phyloP scores from a whole-genome alignment of 2,329 filamentous ascomycete genomes.

The Venturia nashicola region DNA sequence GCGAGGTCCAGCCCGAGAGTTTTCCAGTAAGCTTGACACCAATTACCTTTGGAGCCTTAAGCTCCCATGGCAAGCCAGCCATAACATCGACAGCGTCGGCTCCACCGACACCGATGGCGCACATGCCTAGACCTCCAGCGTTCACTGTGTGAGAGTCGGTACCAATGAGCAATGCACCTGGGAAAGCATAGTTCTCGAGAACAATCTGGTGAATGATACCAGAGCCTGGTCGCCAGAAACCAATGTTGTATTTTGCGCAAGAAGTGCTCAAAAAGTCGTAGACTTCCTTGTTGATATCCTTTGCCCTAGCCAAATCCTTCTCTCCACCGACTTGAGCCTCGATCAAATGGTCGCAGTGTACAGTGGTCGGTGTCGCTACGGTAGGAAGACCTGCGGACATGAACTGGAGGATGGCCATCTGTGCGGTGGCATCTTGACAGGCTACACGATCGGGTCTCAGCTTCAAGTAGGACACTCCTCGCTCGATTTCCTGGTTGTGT shows the following conservation, averaged over 20 bases:
- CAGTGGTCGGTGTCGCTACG: slow-evolving; percentile 86
- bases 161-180: slow-evolving; percentile 92
- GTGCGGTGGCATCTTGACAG: slow-evolving; percentile 97
- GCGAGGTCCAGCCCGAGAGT: slow-evolving; percentile 80
- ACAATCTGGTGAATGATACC: slow-evolving; percentile 99
- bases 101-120: slow-evolving; percentile 91
- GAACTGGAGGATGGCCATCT: slow-evolving; percentile 99
- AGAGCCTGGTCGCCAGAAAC: slow-evolving; percentile 97
- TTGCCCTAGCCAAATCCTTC: slow-evolving; percentile 85
- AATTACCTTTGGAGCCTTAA: slow-evolving; percentile 95
- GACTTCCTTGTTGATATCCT: slow-evolving; percentile 96
- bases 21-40: slow-evolving; percentile 89
- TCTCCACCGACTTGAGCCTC: slow-evolving; percentile 87
- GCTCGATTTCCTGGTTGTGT: slow-evolving; percentile 89
- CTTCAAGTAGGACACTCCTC: slow-evolving; percentile 90
- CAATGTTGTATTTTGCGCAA: slow-evolving; percentile 99
- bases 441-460: slow-evolving; percentile 94
- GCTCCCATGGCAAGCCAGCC: slow-evolving; percentile 92
- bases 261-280: slow-evolving; percentile 92
- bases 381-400: slow-evolving; percentile 97
- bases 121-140: slow-evolving; percentile 89
- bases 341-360: slow-evolving; percentile 99
- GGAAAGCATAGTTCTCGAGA: slow-evolving; percentile 98
- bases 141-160: slow-evolving; percentile 98
- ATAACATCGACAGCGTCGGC: slow-evolving; percentile 98